Base-by-base conservation (phyloP, 345 rosid genomes). In the Eucalyptus erythrocorys region DNA sequence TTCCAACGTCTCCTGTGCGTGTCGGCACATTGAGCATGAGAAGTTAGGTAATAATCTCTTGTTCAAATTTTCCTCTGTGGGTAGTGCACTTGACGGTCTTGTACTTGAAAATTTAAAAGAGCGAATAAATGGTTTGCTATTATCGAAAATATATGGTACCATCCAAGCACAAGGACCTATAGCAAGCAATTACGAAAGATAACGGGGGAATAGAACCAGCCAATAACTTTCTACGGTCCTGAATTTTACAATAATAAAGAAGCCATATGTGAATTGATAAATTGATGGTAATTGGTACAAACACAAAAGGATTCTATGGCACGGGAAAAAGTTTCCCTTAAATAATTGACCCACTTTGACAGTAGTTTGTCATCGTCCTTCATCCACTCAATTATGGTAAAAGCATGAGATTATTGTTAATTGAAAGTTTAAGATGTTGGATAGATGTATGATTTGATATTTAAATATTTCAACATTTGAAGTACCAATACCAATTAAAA, bases 361-460 rank as follows among this genome's bases (percentile, higher is more conserved):
- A 3, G 4, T 50, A 7, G 55, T 50, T 1, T 50, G 1, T 6
- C 1, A 16, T 16, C 19, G 0, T 50, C 2, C 9, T 17, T 22
- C 12, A 19, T 27, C 27, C 59, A 55, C 27, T 53, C 59, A 53
- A 21, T 53, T 26, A 64, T n/a, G 19, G 21, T 64, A 64, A 30
- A 14, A 7, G 5, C 34, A 16, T 57, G 1, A 0, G n/a, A 24
- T 57, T 0, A 3, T 13, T 57, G 3, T 24, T 17, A 4, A 57
- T 57, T 57, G 6, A 10, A 57, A 57, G 1, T 57, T 57, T 2
- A 59, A 59, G 0, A 5, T 57, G n/a, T 57, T 57, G 5, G 1
- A 59, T 59, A 27, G 0, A 26, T 26, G 0, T 26, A 27, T 10
- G 2, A 26, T 59, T 11, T 59, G 30, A 59, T 59, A 11, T 27